Percentiles rank a stretch among this genome's conserved stretches.
Evolutionary conservation across 2,329 filamentous ascomycete species (phyloP).

Genomic region (Talaromyces verruculosus): DNA sequence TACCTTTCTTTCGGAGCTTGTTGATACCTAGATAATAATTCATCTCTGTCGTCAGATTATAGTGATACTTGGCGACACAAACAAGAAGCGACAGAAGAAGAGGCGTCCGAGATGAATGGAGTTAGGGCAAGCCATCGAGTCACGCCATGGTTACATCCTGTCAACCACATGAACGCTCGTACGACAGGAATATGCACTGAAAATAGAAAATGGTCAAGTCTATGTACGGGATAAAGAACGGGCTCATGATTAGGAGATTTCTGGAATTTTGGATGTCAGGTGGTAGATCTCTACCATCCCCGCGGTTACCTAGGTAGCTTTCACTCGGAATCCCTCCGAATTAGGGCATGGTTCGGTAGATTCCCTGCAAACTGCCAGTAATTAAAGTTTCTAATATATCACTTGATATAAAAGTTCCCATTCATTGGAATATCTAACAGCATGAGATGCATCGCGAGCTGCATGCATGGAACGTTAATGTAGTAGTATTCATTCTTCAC

Average conservation of each 20-base stretch:
- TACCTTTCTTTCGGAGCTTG: too few relatives aligned
- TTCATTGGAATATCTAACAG: background rate
- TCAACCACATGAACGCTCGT: constrained; percentile 4
- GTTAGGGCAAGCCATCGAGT: constrained; percentile 8
- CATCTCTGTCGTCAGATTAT: background rate
- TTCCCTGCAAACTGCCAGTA: background rate
- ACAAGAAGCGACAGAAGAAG: background rate
- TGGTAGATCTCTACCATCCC: background rate
- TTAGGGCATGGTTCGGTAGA: background rate
- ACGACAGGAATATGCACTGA: background rate
- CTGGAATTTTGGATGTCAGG: background rate
- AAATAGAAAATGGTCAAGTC: background rate
- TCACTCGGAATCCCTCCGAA: background rate
- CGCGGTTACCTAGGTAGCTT: background rate
- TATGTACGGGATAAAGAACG: background rate
- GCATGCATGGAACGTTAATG: background rate
- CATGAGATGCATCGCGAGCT: background rate
- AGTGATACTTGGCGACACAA: background rate
- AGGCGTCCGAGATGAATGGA: background rate
- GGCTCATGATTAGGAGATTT: background rate
- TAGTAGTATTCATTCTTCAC: background rate
- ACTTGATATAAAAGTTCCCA: background rate
- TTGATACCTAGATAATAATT: too few relatives aligned
- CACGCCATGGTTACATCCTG: constrained; percentile 5
- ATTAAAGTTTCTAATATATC: background rate